These are phyloP conservation scores for Furcasterigmium furcatum DNA, from an alignment of 2,329 filamentous ascomycete species.

Conservation along the genomic window DNA sequence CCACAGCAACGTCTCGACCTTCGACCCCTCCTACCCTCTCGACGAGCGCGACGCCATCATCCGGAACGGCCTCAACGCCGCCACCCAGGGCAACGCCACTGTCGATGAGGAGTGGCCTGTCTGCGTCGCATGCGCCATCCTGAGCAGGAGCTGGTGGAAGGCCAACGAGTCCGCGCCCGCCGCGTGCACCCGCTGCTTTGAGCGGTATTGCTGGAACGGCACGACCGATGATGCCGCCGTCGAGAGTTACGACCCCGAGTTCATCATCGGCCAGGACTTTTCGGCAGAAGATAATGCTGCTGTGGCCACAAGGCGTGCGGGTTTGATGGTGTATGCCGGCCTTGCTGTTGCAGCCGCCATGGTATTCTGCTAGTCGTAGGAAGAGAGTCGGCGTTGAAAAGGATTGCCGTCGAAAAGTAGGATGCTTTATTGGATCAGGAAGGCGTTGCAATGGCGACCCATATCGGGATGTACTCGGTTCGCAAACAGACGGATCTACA, in stretches of 20 bases:
- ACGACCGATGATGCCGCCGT: conserved; percentile 32
- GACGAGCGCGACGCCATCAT: conserved; percentile 75
- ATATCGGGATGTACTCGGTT: too few species aligned
- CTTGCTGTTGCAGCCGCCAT: background rate
- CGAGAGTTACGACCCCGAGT: conserved; percentile 23
- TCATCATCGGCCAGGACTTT: conserved; percentile 20
- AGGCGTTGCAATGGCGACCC: too few species aligned
- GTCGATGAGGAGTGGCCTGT: conserved; percentile 71
- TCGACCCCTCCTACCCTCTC: conserved; percentile 61
- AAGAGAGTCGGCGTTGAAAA: background rate
- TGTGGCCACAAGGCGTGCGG: background rate
- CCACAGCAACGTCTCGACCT: conserved; percentile 78
- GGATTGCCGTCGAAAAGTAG: too few species aligned
- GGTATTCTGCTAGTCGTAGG: conserved; percentile 14
- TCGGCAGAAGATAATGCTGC: conserved; percentile 7
- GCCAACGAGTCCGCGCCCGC: conserved; percentile 67
- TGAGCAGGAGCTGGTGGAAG: conserved; percentile 71
- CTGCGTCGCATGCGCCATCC: conserved; percentile 85
- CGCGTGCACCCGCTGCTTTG: conserved; percentile 74
- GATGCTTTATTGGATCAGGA: too few species aligned
- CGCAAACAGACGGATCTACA: too few species aligned
- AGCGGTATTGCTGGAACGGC: conserved; percentile 92
- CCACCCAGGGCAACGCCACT: conserved; percentile 79
- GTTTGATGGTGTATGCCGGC: conserved; percentile 6
- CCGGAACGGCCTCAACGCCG: conserved; percentile 79